Evolutionary conservation across 31 red algal genomes (phyloP), one percentile per base, ranked within the genome.

Genomic region (Odonthalia washingtoniensis): DNA sequence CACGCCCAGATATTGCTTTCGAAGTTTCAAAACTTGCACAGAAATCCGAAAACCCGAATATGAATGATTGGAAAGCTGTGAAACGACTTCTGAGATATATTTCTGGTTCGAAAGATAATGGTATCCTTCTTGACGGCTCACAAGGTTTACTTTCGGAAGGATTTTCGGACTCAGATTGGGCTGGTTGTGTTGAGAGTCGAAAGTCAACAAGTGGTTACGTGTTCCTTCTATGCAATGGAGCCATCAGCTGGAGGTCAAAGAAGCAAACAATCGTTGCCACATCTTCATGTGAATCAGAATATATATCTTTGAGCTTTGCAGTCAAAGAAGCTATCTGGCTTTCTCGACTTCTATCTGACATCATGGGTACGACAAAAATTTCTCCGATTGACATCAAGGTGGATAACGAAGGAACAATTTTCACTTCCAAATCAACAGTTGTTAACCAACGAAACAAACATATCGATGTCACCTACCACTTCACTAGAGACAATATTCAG

Each of bases 401-500:
- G 28, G 67, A 70, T 70, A 18, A 70, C 67, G 67, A 70, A 70
- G 67, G 67, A 70, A 34, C 67, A 36, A 30, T 70, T 30, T 70
- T 36, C 27, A 34, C 9, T 12, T 30, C 67, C 6, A 30, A 70
- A 34, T 70, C 67, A 70, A 34, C 67, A 30, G 14, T 12, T 26
- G 33, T 30, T 36, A 70, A 30, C 16, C 67, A 30, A 36, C 67
- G 16, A 12, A 70, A 30, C 67, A 30, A 70, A 26, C 67, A 70
- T 24, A 82, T 64, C 37, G 78, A 82, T 4, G 43, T 82, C 46
- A 53, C 57, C 3, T 82, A 65, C 33, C 78, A 82, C 62, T 66
- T 82, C n/a, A 68, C 78, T 39, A 1, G 52, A 64, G 78, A 82
- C 67, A 70, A 36, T 30, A 70, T 30, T 36, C 9, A 12, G 28